A percentile compares a stretch with the other conserved stretches of the same genome.
phyloP scores from a whole-genome alignment of 2,329 filamentous ascomycete genomes.

The Thelonectria discophora region DNA sequence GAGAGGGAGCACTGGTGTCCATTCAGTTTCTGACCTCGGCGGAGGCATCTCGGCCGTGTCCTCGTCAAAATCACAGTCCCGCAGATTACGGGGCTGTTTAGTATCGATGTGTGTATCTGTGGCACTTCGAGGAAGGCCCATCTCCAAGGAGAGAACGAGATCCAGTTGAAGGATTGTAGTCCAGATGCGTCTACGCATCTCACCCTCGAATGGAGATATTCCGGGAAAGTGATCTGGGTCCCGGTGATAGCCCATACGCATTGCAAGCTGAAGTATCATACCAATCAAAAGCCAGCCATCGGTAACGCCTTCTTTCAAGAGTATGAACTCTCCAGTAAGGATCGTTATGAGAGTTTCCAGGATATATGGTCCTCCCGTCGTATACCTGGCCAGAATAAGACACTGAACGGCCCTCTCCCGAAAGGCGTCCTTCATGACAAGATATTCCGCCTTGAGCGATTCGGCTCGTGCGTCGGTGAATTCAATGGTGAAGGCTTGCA shows the following conservation, averaged over 20 bases:
- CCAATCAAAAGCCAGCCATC: slow-evolving; percentile 26
- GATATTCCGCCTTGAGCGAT: slow-evolving; percentile 24
- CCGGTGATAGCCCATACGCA: slow-evolving; percentile 32
- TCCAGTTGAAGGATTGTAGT: slow-evolving; percentile 64
- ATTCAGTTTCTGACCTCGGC: slow-evolving; percentile 26
- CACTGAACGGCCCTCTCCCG: slow-evolving; percentile 28
- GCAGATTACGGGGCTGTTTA: slow-evolving; percentile 18
- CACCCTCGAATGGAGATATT: slow-evolving; percentile 53
- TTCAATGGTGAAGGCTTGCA: slow-evolving; percentile 22
- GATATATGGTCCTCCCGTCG: slow-evolving; percentile 24
- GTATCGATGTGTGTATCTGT: slow-evolving; percentile 22
- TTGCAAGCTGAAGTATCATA: slow-evolving; percentile 27
- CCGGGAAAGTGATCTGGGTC: slow-evolving; percentile 26
- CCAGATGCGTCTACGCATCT: slow-evolving; percentile 62
- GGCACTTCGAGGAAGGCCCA: slow-evolving; percentile 56
- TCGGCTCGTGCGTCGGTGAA: slow-evolving; percentile 14
- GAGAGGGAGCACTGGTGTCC: slow-evolving; percentile 22
- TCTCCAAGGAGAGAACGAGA: slow-evolving; percentile 68
- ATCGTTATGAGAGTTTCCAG: slow-evolving; percentile 27
- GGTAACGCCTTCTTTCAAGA: slow-evolving; percentile 16
- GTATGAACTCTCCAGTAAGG: slow-evolving; percentile 25
- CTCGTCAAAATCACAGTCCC: slow-evolving; percentile 26
- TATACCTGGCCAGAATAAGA: slow-evolving; percentile 24
- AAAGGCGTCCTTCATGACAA: slow-evolving; percentile 26
- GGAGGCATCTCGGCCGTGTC: slow-evolving; percentile 20